Conservation (phyloP, 768 basidiomycete genomes). For the Psilocybe cubensis region DNA sequence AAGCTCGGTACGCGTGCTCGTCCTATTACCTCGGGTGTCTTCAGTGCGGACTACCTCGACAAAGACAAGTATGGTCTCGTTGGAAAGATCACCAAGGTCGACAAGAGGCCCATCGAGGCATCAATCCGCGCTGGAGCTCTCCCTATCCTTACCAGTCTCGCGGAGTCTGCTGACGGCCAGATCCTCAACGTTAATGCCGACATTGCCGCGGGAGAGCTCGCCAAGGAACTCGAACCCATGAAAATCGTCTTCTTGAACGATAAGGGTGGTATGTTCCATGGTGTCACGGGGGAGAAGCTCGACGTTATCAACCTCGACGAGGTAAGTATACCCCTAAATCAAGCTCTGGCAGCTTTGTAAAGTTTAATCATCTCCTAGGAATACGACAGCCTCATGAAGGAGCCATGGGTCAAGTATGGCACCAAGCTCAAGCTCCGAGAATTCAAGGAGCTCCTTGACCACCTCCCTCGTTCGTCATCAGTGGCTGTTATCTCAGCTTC, state of each 20-base stretch:
- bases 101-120: constrained; percentile 96
- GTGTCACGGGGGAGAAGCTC: constrained; percentile 94
- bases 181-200: constrained; percentile 99
- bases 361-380: constrained; percentile 53
- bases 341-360: not conserved
- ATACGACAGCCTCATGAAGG: constrained; percentile 95
- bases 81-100: constrained; percentile 92
- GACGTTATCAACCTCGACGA: constrained; percentile 98
- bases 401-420: constrained; percentile 98
- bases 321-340: constrained; percentile 42
- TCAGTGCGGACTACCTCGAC: constrained; percentile 96
- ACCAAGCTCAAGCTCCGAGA: constrained; percentile 99
- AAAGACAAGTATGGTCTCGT: constrained; percentile 94
- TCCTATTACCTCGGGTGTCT: constrained; percentile 97
- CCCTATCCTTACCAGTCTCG: constrained; percentile 93
- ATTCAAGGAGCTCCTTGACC: constrained; percentile 98
- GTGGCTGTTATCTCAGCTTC: constrained; percentile 97
- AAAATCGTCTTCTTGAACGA: constrained; percentile 99
- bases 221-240: constrained; percentile 96
- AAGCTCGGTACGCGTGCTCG: constrained; percentile 95
- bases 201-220: constrained; percentile 96
- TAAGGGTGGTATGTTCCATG: constrained; percentile 97
- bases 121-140: constrained; percentile 95
- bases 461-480: constrained; percentile 96
- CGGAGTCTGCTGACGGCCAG: constrained; percentile 95